Percentiles rank a stretch among this genome's conserved stretches.
Evolutionary conservation across 1,284 basidiomycete genomes (phyloP).

Genomic region (Boletellus deceptivus): DNA sequence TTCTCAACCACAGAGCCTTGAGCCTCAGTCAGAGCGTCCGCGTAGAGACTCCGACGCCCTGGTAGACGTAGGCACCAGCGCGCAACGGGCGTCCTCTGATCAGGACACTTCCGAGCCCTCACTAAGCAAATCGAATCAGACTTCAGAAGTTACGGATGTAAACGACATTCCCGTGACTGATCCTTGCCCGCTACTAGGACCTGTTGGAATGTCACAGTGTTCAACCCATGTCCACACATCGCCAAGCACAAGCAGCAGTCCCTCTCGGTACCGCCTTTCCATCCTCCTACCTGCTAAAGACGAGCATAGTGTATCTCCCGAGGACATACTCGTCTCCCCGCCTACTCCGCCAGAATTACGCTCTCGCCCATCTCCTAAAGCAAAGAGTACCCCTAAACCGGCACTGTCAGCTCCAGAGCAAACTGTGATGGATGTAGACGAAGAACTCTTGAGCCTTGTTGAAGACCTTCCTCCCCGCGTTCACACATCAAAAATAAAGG

Average conservation of each 20-base stretch:
- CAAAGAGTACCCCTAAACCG: background rate
- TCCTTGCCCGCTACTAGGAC: no score
- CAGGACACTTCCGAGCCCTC: background rate
- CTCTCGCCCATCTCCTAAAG: conserved; percentile 4
- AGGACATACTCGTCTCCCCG: background rate
- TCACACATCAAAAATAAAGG: conserved; percentile 1
- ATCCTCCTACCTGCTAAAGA: conserved; percentile 1
- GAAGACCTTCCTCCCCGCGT: conserved; percentile 40
- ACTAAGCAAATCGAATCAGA: background rate
- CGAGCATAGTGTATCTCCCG: background rate
- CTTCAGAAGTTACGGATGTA: background rate
- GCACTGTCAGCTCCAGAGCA: conserved; percentile 10
- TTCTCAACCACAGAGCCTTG: conserved; percentile 4
- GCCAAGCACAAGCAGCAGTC: conserved; percentile 8
- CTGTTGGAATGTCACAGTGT: background rate
- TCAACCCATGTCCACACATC: conserved; percentile 1
- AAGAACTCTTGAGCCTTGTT: conserved; percentile 66
- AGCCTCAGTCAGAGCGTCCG: conserved; percentile 1
- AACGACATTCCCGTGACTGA: background rate
- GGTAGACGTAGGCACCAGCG: background rate
- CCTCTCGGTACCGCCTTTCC: conserved; percentile 8
- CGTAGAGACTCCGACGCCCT: background rate
- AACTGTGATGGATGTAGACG: conserved; percentile 61
- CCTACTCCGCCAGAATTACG: background rate
- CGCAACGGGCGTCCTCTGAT: background rate